phyloP scores from a whole-genome alignment of 306 rosid genomes.

The Ormosia semicastrata region DNA sequence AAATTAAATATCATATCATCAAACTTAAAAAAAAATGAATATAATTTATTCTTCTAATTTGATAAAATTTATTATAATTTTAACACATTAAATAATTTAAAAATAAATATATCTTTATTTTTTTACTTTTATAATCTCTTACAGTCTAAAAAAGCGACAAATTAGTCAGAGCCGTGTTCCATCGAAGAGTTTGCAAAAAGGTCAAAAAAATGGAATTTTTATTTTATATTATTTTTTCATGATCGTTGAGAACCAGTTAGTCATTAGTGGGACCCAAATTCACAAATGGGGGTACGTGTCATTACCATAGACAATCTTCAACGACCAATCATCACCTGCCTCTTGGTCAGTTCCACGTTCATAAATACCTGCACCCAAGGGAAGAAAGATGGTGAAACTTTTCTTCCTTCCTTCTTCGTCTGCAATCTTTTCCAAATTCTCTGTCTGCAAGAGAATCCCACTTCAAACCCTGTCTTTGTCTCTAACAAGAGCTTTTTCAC shows the following conservation, averaged over 20 bases:
- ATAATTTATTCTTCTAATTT: no score
- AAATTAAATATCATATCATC: no score
- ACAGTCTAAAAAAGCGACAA: no score
- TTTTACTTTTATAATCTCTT: no score
- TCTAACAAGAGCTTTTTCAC: constrained; percentile 16
- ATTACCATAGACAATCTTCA: neutral
- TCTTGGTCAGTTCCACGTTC: neutral
- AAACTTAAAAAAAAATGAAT: no score
- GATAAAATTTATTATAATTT: no score
- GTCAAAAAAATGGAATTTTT: neutral
- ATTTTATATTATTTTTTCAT: neutral
- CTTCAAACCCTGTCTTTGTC: neutral
- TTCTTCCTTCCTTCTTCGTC: constrained; percentile 29
- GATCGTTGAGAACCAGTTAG: neutral
- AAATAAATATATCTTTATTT: no score
- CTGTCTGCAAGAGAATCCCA: constrained; percentile 13
- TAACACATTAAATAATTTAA: no score
- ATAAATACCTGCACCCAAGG: constrained; percentile 22
- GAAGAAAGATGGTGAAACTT: constrained; percentile 25
- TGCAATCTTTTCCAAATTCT: constrained; percentile 8
- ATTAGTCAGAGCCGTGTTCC: no score
- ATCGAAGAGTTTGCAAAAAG: neutral
- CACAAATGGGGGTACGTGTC: constrained; percentile 30
- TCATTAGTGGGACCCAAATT: neutral
- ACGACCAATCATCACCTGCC: constrained; percentile 18